phyloP scores from a whole-genome alignment of 2,329 filamentous ascomycete species.

The Diaporthe australafricana region DNA sequence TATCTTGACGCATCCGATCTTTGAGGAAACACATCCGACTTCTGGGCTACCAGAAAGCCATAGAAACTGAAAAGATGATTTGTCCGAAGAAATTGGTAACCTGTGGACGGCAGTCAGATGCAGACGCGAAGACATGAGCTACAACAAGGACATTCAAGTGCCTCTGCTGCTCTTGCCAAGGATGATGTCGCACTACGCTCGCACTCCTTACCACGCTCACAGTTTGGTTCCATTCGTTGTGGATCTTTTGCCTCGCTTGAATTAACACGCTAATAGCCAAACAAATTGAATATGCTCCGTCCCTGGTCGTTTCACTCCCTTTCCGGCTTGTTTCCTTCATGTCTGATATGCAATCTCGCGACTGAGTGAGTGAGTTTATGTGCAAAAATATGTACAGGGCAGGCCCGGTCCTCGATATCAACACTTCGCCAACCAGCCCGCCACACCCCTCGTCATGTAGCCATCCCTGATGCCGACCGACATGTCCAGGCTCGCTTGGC shows the following conservation, averaged over 20 bases:
- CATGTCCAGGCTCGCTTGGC: constrained; percentile 35
- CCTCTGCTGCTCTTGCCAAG: too few species aligned
- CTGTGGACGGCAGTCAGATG: too few species aligned
- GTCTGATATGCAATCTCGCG: background rate
- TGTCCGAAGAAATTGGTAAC: too few species aligned
- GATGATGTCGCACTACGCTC: too few species aligned
- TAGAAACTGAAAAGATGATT: too few species aligned
- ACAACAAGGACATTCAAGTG: too few species aligned
- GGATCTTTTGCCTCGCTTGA: background rate
- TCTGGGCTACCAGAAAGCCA: too few species aligned
- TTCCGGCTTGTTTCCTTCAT: background rate
- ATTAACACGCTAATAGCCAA: background rate
- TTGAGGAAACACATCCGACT: too few species aligned
- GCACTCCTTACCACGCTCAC: too few species aligned
- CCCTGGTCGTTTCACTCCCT: constrained; percentile 12
- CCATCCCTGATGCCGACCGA: constrained; percentile 35
- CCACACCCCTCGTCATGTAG: constrained; percentile 26
- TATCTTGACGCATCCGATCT: too few species aligned
- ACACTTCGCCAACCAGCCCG: constrained; percentile 26
- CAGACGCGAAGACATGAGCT: background rate
- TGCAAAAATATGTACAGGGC: constrained; percentile 1
- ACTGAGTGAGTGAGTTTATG: constrained; percentile 10
- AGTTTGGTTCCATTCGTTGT: background rate
- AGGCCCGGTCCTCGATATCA: background rate
- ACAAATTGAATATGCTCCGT: constrained; percentile 1